Evolutionary conservation across 78 protist species (phyloP).

Genomic region (Dictyostelium firmibasis): DNA sequence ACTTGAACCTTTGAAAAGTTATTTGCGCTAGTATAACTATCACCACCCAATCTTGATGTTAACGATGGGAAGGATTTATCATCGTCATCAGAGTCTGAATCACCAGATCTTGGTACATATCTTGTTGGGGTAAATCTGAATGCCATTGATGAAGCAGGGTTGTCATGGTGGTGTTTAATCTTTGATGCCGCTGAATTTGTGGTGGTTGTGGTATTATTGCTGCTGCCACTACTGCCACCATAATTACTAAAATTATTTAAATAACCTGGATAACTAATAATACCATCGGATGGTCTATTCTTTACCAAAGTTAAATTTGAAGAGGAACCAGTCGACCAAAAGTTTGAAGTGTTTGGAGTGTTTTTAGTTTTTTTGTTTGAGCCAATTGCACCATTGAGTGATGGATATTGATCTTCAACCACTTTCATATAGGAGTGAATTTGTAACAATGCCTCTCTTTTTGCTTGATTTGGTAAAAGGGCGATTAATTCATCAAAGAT

Average conservation of each 20-base stretch:
- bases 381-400: neutral
- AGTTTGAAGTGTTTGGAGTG: neutral
- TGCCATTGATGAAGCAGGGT: conserved; percentile 1
- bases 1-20: conserved; percentile 31
- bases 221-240: neutral
- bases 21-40: conserved; percentile 2
- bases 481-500: conserved; percentile 57
- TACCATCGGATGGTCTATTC: conserved; percentile 13
- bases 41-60: neutral
- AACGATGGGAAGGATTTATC: conserved; percentile 23
- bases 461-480: conserved; percentile 38
- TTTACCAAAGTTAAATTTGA: conserved; percentile 22
- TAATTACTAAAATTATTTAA: neutral
- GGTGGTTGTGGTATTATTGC: neutral
- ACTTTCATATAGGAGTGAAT: conserved; percentile 56
- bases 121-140: neutral
- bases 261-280: neutral
- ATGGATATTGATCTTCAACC: conserved; percentile 65
- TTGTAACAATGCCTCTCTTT: conserved; percentile 42
- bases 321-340: conserved; percentile 35
- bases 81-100: conserved; percentile 14
- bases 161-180: neutral
- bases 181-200: neutral
- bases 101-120: neutral
- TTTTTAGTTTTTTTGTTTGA: conserved; percentile 10